phyloP scores from a whole-genome alignment of 2,329 filamentous ascomycete genomes.

The Penicillium sp. region DNA sequence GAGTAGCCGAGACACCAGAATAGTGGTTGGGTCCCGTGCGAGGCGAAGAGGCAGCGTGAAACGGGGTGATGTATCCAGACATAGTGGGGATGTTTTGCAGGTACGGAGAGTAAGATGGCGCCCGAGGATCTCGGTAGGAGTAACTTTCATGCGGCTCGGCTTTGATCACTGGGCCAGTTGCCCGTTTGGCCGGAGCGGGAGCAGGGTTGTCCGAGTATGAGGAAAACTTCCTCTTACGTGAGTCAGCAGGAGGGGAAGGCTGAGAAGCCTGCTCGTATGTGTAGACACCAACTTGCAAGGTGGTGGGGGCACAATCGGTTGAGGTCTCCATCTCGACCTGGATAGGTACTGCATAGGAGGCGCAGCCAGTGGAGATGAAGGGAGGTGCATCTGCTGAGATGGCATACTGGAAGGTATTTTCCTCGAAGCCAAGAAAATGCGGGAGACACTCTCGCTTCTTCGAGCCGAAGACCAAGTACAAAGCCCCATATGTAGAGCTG shows the following conservation, averaged over 20 bases:
- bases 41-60: constrained; percentile 39
- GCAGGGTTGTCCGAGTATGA: constrained; percentile 49
- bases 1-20: constrained; percentile 36
- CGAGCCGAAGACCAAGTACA: constrained; percentile 75
- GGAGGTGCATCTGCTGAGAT: constrained; percentile 71
- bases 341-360: constrained; percentile 57
- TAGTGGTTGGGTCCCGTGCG: constrained; percentile 44
- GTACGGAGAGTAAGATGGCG: constrained; percentile 51
- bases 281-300: constrained; percentile 60
- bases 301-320: constrained; percentile 50
- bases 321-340: constrained; percentile 60
- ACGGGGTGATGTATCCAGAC: constrained; percentile 40
- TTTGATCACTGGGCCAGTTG: constrained; percentile 47
- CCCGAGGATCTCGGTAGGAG: constrained; percentile 54
- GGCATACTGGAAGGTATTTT: constrained; percentile 65
- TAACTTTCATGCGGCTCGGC: constrained; percentile 52
- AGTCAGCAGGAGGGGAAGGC: constrained; percentile 40
- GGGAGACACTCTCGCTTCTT: constrained; percentile 68
- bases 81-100: constrained; percentile 48
- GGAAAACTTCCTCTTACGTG: constrained; percentile 58
- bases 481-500: constrained; percentile 52
- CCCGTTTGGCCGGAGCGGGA: constrained; percentile 50
- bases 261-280: constrained; percentile 55
- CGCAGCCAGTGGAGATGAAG: constrained; percentile 56
- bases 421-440: constrained; percentile 57